Conservation (phyloP, 2,329 filamentous ascomycete species). For the Remersonia thermophila region DNA sequence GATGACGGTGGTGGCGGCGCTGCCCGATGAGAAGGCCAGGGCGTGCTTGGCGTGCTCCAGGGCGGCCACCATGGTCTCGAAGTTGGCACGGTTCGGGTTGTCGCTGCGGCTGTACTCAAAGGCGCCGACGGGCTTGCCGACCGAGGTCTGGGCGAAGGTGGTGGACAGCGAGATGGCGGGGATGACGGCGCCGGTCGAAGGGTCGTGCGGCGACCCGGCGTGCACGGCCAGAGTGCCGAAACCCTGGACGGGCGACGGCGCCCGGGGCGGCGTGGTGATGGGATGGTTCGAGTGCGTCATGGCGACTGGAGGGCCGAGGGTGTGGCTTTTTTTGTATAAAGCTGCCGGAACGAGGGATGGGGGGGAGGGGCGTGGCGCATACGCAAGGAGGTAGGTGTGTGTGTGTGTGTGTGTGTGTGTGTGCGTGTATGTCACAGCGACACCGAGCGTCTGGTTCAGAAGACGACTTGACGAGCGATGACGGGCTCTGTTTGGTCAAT, state of each 20-base stretch:
- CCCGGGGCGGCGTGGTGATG: constrained; percentile 56
- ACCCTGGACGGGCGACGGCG: constrained; percentile 59
- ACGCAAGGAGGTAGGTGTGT: constrained; percentile 4
- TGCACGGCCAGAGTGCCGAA: constrained; percentile 95
- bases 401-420: background rate
- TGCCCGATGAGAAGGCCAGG: constrained; percentile 87
- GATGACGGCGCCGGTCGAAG: constrained; percentile 87
- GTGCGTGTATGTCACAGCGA: no score
- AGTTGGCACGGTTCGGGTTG: constrained; percentile 92
- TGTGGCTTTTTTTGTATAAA: constrained; percentile 6
- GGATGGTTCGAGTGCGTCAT: constrained; percentile 24
- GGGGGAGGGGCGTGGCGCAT: no score
- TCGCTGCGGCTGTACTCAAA: constrained; percentile 92
- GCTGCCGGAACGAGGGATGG: no score
- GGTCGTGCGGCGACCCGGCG: constrained; percentile 82
- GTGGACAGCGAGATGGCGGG: constrained; percentile 92
- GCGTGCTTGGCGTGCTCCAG: constrained; percentile 89
- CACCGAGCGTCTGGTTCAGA: no score
- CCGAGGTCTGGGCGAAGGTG: constrained; percentile 83
- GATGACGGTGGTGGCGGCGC: constrained; percentile 83
- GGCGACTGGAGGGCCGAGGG: no score
- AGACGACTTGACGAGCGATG: no score
- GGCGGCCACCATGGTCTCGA: constrained; percentile 80
- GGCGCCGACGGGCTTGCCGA: constrained; percentile 73
- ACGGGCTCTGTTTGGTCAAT: constrained; percentile 11